These are phyloP conservation scores for Tympanopsis confertula DNA, from an alignment of 2,329 filamentous ascomycete species.

Conservation along the genomic window DNA sequence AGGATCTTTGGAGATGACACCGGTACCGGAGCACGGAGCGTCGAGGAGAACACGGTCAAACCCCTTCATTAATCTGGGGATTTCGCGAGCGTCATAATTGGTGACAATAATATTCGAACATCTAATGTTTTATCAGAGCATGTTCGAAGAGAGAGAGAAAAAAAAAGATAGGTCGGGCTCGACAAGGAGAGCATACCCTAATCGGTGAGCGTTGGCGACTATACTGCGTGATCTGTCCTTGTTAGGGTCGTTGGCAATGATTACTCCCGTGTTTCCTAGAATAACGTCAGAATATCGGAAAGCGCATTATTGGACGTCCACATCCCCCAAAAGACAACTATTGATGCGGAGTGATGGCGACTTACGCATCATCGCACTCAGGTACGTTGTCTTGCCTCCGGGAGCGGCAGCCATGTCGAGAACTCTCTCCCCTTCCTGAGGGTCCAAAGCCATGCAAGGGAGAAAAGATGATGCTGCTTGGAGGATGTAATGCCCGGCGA, in stretches of 20 bases:
- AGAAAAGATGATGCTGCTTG: conserved; percentile 95
- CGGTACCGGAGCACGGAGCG: conserved; percentile 89
- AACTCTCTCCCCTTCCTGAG: conserved; percentile 82
- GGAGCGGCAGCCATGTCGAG: conserved; percentile 89
- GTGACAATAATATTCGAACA: conserved; percentile 82
- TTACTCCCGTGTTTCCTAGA: conserved; percentile 86
- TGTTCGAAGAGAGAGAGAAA: too few relatives aligned
- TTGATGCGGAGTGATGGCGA: too few relatives aligned
- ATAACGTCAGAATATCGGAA: too few relatives aligned
- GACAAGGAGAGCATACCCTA: too few relatives aligned
- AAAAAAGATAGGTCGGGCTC: too few relatives aligned
- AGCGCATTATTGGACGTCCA: too few relatives aligned
- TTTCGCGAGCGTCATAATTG: conserved; percentile 88
- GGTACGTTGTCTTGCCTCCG: conserved; percentile 90
- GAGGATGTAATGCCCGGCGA: conserved; percentile 94
- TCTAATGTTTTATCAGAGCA: too few relatives aligned
- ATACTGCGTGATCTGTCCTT: conserved; percentile 89
- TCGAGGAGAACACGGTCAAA: conserved; percentile 79
- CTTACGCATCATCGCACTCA: conserved; percentile 92
- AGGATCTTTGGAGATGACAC: conserved; percentile 93
- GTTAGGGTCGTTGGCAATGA: conserved; percentile 94
- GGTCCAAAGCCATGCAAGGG: conserved; percentile 91
- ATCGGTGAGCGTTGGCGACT: conserved; percentile 92
- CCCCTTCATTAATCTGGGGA: conserved; percentile 75
- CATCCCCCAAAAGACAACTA: too few relatives aligned